Base-by-base conservation (phyloP, 345 rosid species). In the Linum usitatissimum region DNA sequence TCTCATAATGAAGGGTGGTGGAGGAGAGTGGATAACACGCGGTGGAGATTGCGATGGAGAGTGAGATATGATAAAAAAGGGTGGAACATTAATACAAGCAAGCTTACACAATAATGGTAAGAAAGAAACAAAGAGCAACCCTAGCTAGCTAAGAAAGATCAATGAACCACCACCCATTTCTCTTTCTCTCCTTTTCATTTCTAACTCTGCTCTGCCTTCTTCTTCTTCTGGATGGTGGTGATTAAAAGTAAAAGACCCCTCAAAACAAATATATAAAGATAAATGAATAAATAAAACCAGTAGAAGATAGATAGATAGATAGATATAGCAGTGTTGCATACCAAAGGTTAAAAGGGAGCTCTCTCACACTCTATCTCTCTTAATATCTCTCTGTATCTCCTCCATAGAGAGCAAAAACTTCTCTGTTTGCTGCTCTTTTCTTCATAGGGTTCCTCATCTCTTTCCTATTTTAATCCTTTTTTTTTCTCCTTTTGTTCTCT, bases 131-230 rank as follows among this genome's bases (percentile, higher is more conserved):
- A 45, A 45, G 51, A 45, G 51, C 51, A 45, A 45, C 51, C 51
- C 51, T 45, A 45, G 38, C 38, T 34, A 34, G n/a, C n/a, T n/a
- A n/a, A n/a, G n/a, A n/a, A n/a, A n/a, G 38, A 34, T 34, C 6
- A 45, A 15, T 23, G 28, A 23, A 23, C 28, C 28, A 23, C 14
- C 51, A 45, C 51, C 38, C 17, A 15, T 45, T 45, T 45, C 51
- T 45, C 66, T 70, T 42, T 64, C 71, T 68, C 60, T 69, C 62
- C 60, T 66, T 77, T 68, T 69, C 59, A 63, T 64, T 39, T 30
- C 30, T 14, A 28, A 30, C 62, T n/a, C 42, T 18, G 28, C 28
- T 23, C 28, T 23, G 28, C 30, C 39, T 30, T 6, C 31, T 42
- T 42, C 10, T 42, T 14, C 10, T 6, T 10, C 51, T 40, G 48